Percentiles rank a stretch among this genome's conserved stretches.
Evolutionary conservation across 2,329 filamentous ascomycete genomes (phyloP).

Genomic region (Penicillium sp.): DNA sequence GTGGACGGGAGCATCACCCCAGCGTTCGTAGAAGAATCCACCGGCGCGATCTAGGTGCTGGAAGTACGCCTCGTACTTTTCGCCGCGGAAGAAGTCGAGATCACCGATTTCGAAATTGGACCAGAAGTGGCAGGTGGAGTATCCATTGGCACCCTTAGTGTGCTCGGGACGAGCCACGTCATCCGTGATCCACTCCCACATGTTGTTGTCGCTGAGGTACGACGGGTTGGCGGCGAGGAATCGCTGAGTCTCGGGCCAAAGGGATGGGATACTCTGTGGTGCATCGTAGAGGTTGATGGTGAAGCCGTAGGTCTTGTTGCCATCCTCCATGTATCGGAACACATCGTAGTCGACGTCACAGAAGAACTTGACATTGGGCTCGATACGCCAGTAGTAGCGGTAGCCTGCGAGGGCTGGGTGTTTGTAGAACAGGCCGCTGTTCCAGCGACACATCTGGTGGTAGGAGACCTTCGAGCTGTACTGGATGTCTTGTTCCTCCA

Average conservation of each 20-base stretch:
- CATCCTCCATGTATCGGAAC: conserved; percentile 95
- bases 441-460: conserved; percentile 99
- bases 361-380: conserved; percentile 98
- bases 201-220: conserved; percentile 78
- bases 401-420: conserved; percentile 79
- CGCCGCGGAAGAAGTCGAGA: conserved; percentile 86
- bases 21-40: conserved; percentile 97
- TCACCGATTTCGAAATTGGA: conserved; percentile 97
- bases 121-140: conserved; percentile 99
- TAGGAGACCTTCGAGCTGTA: conserved; percentile 88
- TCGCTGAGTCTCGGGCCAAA: conserved; percentile 95
- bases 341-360: conserved; percentile 98
- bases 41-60: conserved; percentile 89
- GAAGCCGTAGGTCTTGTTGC: conserved; percentile 99
- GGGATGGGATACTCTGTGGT: conserved; percentile 75
- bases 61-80: conserved; percentile 92
- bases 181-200: conserved; percentile 84
- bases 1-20: conserved; percentile 97
- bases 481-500: conserved; percentile 82
- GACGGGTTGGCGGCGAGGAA: conserved; percentile 83
- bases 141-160: conserved; percentile 79
- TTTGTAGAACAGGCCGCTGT: conserved; percentile 96
- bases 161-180: conserved; percentile 72
- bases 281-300: conserved; percentile 96
- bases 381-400: conserved; percentile 97